Conservation (phyloP, 495 filamentous ascomycete species). For the Tetracladium setigerum region DNA sequence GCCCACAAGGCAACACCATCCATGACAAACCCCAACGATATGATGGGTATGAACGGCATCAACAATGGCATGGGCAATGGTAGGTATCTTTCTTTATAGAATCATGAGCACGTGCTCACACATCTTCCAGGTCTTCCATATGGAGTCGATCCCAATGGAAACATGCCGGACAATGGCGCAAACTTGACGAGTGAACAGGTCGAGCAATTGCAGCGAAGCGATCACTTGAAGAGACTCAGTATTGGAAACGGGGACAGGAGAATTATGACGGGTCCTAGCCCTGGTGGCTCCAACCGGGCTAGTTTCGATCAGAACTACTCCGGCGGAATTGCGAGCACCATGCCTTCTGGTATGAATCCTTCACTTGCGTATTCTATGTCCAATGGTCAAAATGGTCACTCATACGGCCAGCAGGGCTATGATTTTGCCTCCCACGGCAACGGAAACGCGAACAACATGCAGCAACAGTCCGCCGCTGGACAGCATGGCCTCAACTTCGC, state of each 20-base stretch:
- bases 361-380: constrained; percentile 50
- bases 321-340: constrained; percentile 42
- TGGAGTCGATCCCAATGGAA: constrained; percentile 17
- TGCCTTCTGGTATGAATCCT: constrained; percentile 48
- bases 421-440: constrained; percentile 19
- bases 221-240: constrained; percentile 48
- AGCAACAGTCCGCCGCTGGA: constrained; percentile 13
- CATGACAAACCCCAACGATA: constrained; percentile 33
- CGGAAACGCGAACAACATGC: constrained; percentile 7
- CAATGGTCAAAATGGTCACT: constrained; percentile 32
- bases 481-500: constrained; percentile 55
- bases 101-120: constrained; percentile 18
- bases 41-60: constrained; percentile 46
- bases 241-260: constrained; percentile 41
- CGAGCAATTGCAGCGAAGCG: constrained; percentile 48
- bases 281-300: constrained; percentile 29
- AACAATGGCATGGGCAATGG: constrained; percentile 5
- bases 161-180: constrained; percentile 11
- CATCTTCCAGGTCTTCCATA: constrained; percentile 24
- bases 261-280: constrained; percentile 41
- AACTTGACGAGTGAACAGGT: constrained; percentile 25
- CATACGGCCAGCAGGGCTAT: constrained; percentile 20
- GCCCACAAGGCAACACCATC: constrained; percentile 40
- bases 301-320: constrained; percentile 42
- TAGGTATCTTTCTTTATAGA: neutral